Base-by-base conservation (phyloP, 495 filamentous ascomycete species). In the Alectoria sarmentosa region DNA sequence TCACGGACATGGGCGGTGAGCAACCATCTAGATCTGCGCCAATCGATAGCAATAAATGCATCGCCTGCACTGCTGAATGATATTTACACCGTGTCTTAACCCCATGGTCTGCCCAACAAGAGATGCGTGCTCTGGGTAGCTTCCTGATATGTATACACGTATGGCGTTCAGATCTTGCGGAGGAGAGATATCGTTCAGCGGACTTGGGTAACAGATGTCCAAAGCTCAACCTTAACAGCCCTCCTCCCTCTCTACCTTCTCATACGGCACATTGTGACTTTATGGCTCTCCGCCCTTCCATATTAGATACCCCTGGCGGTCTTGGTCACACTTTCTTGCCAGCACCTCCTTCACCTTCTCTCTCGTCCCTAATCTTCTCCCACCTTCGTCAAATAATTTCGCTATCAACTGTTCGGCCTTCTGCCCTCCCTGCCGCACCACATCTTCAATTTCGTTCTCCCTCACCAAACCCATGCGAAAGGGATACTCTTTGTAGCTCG, bases 381-480 rank as follows among this genome's bases (percentile, higher is more conserved):
- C 67, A 49, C 69, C 73, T 64, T 65, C 66, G 15, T 67, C 67
- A 14, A 86, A 64, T 54, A 90, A 82, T 44, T 76, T 63, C 28
- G 76, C 65, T 39, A 86, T 70, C 17, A 88, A 66, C 58, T 81
- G 71, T 14, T 76, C 71, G 36, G 19, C 67, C 32, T 73, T 77
- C 68, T 67, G 71, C 6, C 63, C 67, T 39, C 73, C 75, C 61
- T 71, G 60, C 60, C 41, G 66, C 4, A 91, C 80, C 63, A 84
- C 65, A 19, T 70, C 61, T 78, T 84, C 75, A 26, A 98, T 84
- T 26, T 89, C 81, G n/a, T 65, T 52, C 76, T 98, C 92, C 28
- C 74, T 80, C 49, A 92, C 93, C 34, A 98, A 78, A n/a, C 85
- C 86, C 60, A 84, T 80, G 39, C 28, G 44, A 72, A 90, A 83